A percentile compares a stretch with the other conserved stretches of the same genome.
phyloP scores from a whole-genome alignment of 2,329 filamentous ascomycete genomes.

The Fusarium humuli region DNA sequence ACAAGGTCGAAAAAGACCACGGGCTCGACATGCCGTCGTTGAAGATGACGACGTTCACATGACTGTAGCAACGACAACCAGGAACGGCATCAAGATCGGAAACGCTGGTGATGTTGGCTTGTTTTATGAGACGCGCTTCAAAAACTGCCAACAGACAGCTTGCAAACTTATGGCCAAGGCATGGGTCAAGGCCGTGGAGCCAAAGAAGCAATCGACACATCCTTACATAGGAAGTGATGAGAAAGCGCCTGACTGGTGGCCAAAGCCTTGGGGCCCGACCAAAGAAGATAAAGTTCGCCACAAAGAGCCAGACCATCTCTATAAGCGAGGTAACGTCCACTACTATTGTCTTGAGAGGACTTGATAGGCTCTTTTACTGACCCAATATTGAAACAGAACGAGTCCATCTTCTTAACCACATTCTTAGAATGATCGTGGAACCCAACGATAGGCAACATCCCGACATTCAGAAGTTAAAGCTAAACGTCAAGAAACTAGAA shows the following conservation, averaged over 20 bases:
- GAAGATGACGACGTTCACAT: constrained; percentile 57
- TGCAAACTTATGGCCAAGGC: constrained; percentile 80
- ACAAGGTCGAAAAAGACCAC: constrained; percentile 48
- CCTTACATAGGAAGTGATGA: constrained; percentile 76
- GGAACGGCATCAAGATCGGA: constrained; percentile 61
- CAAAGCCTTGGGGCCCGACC: constrained; percentile 63
- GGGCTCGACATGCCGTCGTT: constrained; percentile 53
- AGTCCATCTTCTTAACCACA: constrained; percentile 68
- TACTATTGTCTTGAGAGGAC: not conserved
- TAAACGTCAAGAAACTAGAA: constrained; percentile 68
- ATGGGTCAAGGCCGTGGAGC: constrained; percentile 80
- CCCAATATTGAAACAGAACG: constrained; percentile 59
- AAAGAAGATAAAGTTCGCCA: constrained; percentile 70
- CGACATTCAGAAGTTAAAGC: constrained; percentile 63
- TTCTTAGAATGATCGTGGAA: constrained; percentile 67
- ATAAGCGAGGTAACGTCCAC: constrained; percentile 68
- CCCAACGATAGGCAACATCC: constrained; percentile 62
- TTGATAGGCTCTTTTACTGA: constrained; percentile 11
- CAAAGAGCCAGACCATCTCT: constrained; percentile 79
- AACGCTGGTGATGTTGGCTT: constrained; percentile 66
- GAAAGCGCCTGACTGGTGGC: constrained; percentile 76
- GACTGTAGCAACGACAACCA: constrained; percentile 55
- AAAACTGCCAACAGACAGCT: constrained; percentile 75
- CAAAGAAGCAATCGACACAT: constrained; percentile 80
- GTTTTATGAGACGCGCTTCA: constrained; percentile 72